These are phyloP conservation scores for Mycena venus DNA, from an alignment of 768 basidiomycete genomes.

Conservation along the genomic window DNA sequence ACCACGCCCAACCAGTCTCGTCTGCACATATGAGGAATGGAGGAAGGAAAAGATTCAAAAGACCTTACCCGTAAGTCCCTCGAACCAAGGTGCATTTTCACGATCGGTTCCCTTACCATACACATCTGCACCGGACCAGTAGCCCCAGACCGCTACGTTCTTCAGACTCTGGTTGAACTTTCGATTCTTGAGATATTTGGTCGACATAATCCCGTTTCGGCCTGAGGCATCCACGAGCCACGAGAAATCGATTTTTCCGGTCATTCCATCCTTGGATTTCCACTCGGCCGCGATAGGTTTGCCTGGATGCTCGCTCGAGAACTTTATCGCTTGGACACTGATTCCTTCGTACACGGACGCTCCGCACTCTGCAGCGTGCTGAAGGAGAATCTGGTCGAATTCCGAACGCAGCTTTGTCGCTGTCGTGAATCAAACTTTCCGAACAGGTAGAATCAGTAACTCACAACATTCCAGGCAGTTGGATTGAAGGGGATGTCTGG, in stretches of 20 bases:
- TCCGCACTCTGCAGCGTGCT: no score
- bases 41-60: no score
- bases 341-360: conserved; percentile 62
- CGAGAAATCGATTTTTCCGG: conserved; percentile 64
- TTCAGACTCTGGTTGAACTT: conserved; percentile 51
- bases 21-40: conserved; percentile 38
- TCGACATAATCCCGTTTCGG: conserved; percentile 69
- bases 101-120: conserved; percentile 47
- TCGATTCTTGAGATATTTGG: conserved; percentile 69
- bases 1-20: conserved; percentile 56
- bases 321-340: conserved; percentile 59
- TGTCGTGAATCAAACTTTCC: no score
- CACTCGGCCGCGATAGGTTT: conserved; percentile 56
- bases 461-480: no score
- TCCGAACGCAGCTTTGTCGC: no score
- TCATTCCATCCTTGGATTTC: conserved; percentile 46
- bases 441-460: no score
- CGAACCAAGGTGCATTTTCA: conserved; percentile 52
- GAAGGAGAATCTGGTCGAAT: no score
- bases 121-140: conserved; percentile 47
- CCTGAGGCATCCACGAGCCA: conserved; percentile 76
- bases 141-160: conserved; percentile 41
- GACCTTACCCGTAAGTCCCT: conserved; percentile 19
- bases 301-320: conserved; percentile 46
- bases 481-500: no score